Evolutionary conservation across 164 flowering plant species (phyloP), one percentile per base, ranked within the genome.

Genomic region (grape (Vitis vinifera)): DNA sequence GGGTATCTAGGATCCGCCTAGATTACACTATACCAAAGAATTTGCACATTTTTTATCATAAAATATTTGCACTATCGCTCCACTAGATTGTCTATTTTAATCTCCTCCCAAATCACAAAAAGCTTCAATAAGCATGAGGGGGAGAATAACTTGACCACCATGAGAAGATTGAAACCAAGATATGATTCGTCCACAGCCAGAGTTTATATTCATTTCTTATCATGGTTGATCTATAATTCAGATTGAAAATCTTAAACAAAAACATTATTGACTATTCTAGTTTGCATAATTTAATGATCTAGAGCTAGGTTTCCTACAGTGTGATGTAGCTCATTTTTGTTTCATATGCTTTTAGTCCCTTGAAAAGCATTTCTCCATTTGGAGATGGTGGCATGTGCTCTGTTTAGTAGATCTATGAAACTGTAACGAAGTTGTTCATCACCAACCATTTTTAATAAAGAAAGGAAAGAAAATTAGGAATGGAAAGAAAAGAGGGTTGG

Each of bases 161-260:
- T 48, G 9, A 47, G 9, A 49, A 4, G 13, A 23, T 17, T 17
- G 8, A 17, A 27, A 19, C 37, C 3, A 47, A 62, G 29, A 64
- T 71, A 56, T 57, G 68, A 56, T 64, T 64, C 63, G 51, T 5
- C 10, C 59, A 63, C 53, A 64, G 63, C 58, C 67, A 62, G 53
- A 30, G 12, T 50, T 8, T 49, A 69, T 4, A 37, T 14, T 37
- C 51, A 37, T n/a, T 7, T 44, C 5, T n/a, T 17, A 62, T 62
- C 17, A 60, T 13, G 44, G 2, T 60, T 13, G 47, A 60, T 60
- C 30, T 60, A 10, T 11, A 53, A n/a, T 13, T 5, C 10, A 7
- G 56, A 53, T 53, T 53, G 15, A 53, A n/a, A 13, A 13, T 6
- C 44, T 37, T 37, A 37, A 13, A 0, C 9, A 53, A 10, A 11